Evolutionary conservation across 139 green algal species (phyloP), one percentile per base, ranked within the genome.

Genomic region (Chlorella sp.): DNA sequence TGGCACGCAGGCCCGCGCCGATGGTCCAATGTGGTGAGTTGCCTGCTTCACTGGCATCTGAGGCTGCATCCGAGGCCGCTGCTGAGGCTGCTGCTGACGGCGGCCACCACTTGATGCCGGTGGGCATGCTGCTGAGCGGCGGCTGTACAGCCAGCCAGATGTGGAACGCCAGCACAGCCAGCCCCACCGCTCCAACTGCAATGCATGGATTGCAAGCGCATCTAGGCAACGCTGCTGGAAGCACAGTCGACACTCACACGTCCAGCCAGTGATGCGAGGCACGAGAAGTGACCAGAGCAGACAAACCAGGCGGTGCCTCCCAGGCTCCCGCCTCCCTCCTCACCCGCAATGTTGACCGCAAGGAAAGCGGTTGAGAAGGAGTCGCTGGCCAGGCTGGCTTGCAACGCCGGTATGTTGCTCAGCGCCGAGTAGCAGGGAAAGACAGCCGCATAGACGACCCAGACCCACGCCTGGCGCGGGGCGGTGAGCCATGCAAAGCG

Each of bases 401-500:
- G 41, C 40, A 83, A 40, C 26, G 77, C 77, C 7, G 77, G 77
- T 4, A 62, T 38, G 60, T 83, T 83, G 58, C 58, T 74, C 38
- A 83, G 28, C 9, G 58, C 77, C 0, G 58, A 73, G 58, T 83
- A 83, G 40, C 41, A 30, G 3, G 77, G 77, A 22, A 83, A 32
- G 28, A 32, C 30, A 11, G 60, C 58, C 2, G 43, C 36, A n/a
- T 74, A 83, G 30, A 16, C 19, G 22, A 70, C 40, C 58, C 60
- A 73, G 5, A 83, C 28, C 41, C 54, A 83, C 32, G 60, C 38
- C 30, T 30, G 60, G 30, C 60, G 40, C 0, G 58, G 58, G 1
- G 77, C 30, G 2, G 60, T 11, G 13, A 83, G 77, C 77, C 77
- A 83, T 26, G 60, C 60, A 48, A 80, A 80, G 74, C 48, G 74